These are phyloP conservation scores for Wickerhamiella azymoides DNA, from an alignment of 805 yeast genomes.

Conservation along the genomic window DNA sequence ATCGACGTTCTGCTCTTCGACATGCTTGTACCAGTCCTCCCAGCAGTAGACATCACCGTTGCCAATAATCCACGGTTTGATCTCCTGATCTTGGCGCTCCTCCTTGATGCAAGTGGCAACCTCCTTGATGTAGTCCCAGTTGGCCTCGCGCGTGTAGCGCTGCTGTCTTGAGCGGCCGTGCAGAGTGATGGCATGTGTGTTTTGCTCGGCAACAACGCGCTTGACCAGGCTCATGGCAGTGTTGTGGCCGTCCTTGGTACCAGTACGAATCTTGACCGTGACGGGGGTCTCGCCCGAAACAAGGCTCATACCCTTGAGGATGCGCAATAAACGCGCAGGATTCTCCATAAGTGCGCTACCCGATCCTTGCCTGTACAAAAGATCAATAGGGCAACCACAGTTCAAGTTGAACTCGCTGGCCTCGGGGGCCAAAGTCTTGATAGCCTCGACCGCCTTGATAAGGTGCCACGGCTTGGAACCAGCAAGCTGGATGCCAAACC, in stretches of 20 bases:
- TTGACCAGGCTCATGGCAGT: conserved; percentile 69
- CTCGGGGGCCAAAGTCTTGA: conserved; percentile 41
- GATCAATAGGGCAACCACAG: conserved; percentile 96
- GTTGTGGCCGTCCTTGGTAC: conserved; percentile 71
- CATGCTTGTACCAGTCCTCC: conserved; percentile 76
- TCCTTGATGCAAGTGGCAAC: conserved; percentile 57
- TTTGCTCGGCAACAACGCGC: conserved; percentile 61
- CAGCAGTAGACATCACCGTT: conserved; percentile 85
- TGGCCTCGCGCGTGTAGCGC: conserved; percentile 79
- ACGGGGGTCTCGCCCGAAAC: conserved; percentile 83
- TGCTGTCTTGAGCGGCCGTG: conserved; percentile 97
- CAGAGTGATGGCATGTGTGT: conserved; percentile 78
- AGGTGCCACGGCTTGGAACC: conserved; percentile 89
- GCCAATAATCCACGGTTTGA: conserved; percentile 73
- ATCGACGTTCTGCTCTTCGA: conserved; percentile 58
- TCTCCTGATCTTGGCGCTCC: conserved; percentile 41
- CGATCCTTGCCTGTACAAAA: conserved; percentile 86
- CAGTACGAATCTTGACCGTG: conserved; percentile 85
- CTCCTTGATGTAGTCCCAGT: conserved; percentile 77
- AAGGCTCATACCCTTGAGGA: conserved; percentile 77
- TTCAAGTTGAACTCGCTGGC: conserved; percentile 81
- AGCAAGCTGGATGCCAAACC: conserved; percentile 90
- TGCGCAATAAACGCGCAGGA: conserved; percentile 65
- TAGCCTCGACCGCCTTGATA: conserved; percentile 76
- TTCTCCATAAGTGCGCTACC: conserved; percentile 89